Base-by-base conservation (phyloP, 1,284 basidiomycete genomes). In the Fomitopsis palustris region DNA sequence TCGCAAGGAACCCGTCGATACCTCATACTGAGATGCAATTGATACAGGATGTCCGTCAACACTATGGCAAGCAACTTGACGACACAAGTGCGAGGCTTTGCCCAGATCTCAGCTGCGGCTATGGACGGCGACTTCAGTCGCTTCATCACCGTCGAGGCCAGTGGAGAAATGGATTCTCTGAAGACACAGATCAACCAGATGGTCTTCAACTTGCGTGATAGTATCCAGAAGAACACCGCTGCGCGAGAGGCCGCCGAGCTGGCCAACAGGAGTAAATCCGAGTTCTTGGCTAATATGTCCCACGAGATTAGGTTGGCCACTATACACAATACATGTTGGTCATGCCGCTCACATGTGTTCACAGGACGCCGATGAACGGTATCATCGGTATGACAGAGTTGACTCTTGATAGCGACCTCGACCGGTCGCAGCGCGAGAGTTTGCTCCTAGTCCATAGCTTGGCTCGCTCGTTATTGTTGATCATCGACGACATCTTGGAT, bases 381-480 rank as follows among this genome's bases (percentile, higher is more conserved):
- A 99, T 99, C 76, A 99, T 99, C 66, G 96, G 95, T 19, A 97
- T 99, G 95, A 99, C 97, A 53, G 96, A 98, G 75, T 79, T 99
- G 65, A 98, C 96, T 17, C 85, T 99, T 51, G 96, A 99, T 73
- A 92, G 91, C 56, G 93, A 96, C 70, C 75, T 96, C 59, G 94
- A 93, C 63, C 77, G 93, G 65, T 90, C 88, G 47, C 94, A 96
- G 75, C 81, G 96, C 61, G 97, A 99, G 79, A 98, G 96, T 73
- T 80, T 99, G 75, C 83, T 98, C 68, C 87, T 98, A 41, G 97
- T 99, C 4, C 96, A 98, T 70, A 95, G 92, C 65, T 81, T 99
- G 71, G 97, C 97, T 0, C 85, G 93, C 61, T 96, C 95, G 29
- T 78, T 99, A 67, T 79, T 99, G 58, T 83, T 98, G 68, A 99